Conservation (phyloP, 306 rosid species). For the Fragaria nilgerrensis region DNA sequence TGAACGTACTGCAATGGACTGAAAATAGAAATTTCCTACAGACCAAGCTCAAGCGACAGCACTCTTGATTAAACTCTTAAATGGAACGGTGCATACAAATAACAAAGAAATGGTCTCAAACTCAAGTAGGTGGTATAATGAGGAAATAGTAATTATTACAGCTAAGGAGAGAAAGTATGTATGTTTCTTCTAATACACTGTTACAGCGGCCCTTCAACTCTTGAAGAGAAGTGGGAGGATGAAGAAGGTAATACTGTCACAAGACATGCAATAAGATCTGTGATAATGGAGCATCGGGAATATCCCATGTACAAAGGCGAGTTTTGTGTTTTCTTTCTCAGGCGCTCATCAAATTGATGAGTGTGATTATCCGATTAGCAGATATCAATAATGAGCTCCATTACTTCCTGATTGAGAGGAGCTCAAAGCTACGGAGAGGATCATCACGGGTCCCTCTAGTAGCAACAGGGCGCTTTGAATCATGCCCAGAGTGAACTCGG, state of each 20-base stretch:
- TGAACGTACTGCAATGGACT: no score
- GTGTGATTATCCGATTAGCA: slow-evolving; percentile 27
- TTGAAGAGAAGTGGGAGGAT: slow-evolving; percentile 17
- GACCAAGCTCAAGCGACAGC: background rate
- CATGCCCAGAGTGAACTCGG: slow-evolving; percentile 48
- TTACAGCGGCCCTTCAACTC: slow-evolving; percentile 41
- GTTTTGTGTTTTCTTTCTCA: background rate
- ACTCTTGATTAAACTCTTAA: background rate
- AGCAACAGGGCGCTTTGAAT: slow-evolving; percentile 51
- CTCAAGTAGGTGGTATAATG: slow-evolving; percentile 3
- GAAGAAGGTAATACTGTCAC: slow-evolving; percentile 15
- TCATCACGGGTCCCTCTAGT: slow-evolving; percentile 70
- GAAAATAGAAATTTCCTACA: no score
- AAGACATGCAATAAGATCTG: slow-evolving; percentile 25
- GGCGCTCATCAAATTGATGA: slow-evolving; percentile 26
- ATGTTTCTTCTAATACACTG: slow-evolving; percentile 30
- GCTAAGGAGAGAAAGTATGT: slow-evolving; percentile 13
- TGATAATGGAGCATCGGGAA: slow-evolving; percentile 20
- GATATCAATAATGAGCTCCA: background rate
- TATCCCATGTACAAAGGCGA: slow-evolving; percentile 39
- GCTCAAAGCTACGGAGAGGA: slow-evolving; percentile 85
- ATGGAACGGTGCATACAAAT: background rate
- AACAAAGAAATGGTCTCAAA: slow-evolving; percentile 5
- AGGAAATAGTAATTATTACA: slow-evolving; percentile 34
- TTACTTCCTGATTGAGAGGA: slow-evolving; percentile 76